Percentiles rank a stretch among this genome's conserved stretches.
Conservation (phyloP, 805 yeast genomes). For the Clavispora carvajalis region DNA sequence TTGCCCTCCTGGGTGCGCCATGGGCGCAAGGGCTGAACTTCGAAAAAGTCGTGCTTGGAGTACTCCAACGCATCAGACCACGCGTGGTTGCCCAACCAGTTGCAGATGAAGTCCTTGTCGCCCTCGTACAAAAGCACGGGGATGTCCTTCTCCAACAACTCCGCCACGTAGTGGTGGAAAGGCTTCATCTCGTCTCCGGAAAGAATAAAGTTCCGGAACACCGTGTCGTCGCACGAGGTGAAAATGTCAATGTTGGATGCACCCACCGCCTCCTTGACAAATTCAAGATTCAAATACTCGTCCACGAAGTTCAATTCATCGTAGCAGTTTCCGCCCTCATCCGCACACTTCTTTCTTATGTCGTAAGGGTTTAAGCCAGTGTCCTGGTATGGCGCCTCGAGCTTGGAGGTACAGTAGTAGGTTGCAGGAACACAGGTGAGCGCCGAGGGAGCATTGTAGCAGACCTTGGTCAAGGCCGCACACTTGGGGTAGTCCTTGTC, state of each 20-base stretch:
- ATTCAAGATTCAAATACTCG: conserved; percentile 47
- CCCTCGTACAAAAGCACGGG: conserved; percentile 14
- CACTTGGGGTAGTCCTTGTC: conserved; percentile 32
- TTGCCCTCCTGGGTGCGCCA: conserved; percentile 15
- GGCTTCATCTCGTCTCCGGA: conserved; percentile 10
- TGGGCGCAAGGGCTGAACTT: conserved; percentile 13
- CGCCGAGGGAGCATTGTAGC: conserved; percentile 28
- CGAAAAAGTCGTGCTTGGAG: conserved; percentile 16
- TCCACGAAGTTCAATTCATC: conserved; percentile 44
- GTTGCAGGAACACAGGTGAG: conserved; percentile 40
- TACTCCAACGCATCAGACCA: conserved; percentile 14
- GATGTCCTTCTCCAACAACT: conserved; percentile 10
- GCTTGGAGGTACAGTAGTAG: conserved; percentile 23
- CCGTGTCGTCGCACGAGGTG: conserved; percentile 45
- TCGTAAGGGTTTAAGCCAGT: conserved; percentile 64
- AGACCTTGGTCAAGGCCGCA: conserved; percentile 24
- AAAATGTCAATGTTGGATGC: conserved; percentile 45
- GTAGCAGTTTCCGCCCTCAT: conserved; percentile 50
- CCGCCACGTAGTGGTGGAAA: conserved; percentile 9
- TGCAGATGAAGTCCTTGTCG: conserved; percentile 15
- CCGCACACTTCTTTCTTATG: conserved; percentile 48
- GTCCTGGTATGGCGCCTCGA: conserved; percentile 28
- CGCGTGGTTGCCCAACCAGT: conserved; percentile 15
- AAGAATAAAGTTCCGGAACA: conserved; percentile 21
- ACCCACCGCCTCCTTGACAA: conserved; percentile 53